Percentiles rank a stretch among this genome's conserved stretches.
phyloP scores from a whole-genome alignment of 1,284 basidiomycete genomes.

The Austroboletus novae-zelandiae region DNA sequence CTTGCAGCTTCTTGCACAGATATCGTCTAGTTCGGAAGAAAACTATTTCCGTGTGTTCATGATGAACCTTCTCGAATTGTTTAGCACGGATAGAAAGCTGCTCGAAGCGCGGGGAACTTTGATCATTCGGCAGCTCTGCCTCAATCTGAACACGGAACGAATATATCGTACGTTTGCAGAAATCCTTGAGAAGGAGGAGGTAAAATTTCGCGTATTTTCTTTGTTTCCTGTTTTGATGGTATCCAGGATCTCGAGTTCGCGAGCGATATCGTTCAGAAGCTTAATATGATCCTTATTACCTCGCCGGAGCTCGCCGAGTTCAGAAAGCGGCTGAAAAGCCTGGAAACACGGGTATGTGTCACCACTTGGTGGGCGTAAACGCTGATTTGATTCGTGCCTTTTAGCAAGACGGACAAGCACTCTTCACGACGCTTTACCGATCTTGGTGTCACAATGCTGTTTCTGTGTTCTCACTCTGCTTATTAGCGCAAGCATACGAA shows the following conservation, averaged over 20 bases:
- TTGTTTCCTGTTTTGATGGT: slow-evolving; percentile 1
- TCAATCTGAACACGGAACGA: slow-evolving; percentile 92
- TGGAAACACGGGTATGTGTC: slow-evolving; percentile 82
- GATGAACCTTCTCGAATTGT: slow-evolving; percentile 91
- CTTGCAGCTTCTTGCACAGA: slow-evolving; percentile 93
- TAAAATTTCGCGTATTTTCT: slow-evolving; percentile 27
- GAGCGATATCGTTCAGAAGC: slow-evolving; percentile 94
- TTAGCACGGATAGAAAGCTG: slow-evolving; percentile 90
- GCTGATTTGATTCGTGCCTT: slow-evolving; percentile 3
- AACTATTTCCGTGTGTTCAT: slow-evolving; percentile 95
- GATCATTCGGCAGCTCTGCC: slow-evolving; percentile 93
- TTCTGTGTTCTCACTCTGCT: slow-evolving; percentile 92
- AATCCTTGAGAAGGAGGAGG: slow-evolving; percentile 97
- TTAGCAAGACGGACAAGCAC: slow-evolving; percentile 88
- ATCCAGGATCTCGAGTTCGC: slow-evolving; percentile 92
- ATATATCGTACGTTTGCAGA: slow-evolving; percentile 97
- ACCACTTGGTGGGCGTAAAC: not conserved
- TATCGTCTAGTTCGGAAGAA: slow-evolving; percentile 92
- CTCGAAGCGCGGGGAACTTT: slow-evolving; percentile 92
- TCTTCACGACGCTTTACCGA: slow-evolving; percentile 91
- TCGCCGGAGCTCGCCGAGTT: slow-evolving; percentile 95
- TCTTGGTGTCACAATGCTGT: slow-evolving; percentile 99
- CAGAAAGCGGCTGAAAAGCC: slow-evolving; percentile 85
- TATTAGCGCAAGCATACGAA: slow-evolving; percentile 97
- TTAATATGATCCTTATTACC: slow-evolving; percentile 96